These are phyloP conservation scores for Syncephalastrum contaminatum DNA, from an alignment of 371 early-diverging fungal species.

Conservation along the genomic window DNA sequence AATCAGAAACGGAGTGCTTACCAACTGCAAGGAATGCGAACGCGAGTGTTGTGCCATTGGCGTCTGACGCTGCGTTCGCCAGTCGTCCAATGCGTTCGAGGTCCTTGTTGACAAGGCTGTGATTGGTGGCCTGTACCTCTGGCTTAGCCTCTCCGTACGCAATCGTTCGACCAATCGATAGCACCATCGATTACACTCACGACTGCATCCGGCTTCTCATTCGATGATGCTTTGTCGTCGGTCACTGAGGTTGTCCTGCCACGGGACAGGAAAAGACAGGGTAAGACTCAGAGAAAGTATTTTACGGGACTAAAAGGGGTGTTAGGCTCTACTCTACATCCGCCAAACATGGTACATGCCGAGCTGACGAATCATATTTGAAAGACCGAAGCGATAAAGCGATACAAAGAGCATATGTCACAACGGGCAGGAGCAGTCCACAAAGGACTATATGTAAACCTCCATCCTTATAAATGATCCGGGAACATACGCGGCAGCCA, in stretches of 20 bases:
- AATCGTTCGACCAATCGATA: conserved; percentile 3
- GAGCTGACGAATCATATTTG: too few relatives aligned
- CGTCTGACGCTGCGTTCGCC: neutral
- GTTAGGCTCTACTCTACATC: too few relatives aligned
- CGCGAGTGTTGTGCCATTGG: neutral
- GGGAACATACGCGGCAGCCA: too few relatives aligned
- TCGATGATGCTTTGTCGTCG: neutral
- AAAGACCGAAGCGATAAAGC: too few relatives aligned
- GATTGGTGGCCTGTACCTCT: neutral
- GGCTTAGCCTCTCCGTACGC: conserved; percentile 1
- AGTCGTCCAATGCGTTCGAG: conserved; percentile 1
- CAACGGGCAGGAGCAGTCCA: too few relatives aligned
- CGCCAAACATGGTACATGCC: too few relatives aligned
- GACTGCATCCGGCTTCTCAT: neutral
- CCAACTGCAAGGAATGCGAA: conserved; percentile 5
- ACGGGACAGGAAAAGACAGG: neutral
- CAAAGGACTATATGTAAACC: too few relatives aligned
- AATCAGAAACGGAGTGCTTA: neutral
- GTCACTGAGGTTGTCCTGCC: neutral
- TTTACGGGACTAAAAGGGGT: too few relatives aligned
- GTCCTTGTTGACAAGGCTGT: conserved; percentile 1
- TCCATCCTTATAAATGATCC: too few relatives aligned
- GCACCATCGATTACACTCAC: conserved; percentile 1
- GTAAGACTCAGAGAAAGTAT: too few relatives aligned
- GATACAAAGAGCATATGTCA: too few relatives aligned